Evolutionary conservation across 306 rosid genomes (phyloP).

Genomic region (Begonia fuchsioides): DNA sequence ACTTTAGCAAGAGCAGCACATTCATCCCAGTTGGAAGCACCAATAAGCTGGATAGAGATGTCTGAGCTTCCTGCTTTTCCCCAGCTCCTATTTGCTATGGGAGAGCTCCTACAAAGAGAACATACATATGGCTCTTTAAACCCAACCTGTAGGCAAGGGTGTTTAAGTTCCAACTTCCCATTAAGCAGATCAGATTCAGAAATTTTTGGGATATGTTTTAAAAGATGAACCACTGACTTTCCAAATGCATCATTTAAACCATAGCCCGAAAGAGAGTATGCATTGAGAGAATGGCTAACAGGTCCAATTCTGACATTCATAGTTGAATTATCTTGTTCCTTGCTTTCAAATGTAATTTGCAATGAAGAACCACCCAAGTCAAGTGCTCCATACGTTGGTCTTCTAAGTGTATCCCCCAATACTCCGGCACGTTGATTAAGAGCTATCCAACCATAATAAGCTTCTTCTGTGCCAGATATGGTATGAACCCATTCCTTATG

Average conservation of each 20-base stretch:
- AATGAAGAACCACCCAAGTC: constrained; percentile 92
- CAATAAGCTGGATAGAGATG: constrained; percentile 35
- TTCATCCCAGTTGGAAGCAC: constrained; percentile 78
- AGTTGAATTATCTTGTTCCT: constrained; percentile 41
- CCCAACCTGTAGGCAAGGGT: constrained; percentile 90
- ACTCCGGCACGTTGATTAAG: constrained; percentile 56
- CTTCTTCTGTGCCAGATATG: constrained; percentile 80
- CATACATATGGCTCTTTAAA: constrained; percentile 53
- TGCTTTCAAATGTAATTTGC: constrained; percentile 94
- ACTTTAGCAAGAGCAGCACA: constrained; percentile 59
- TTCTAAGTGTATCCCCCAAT: constrained; percentile 53
- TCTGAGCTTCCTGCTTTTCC: constrained; percentile 29
- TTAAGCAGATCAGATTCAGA: constrained; percentile 21
- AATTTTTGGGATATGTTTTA: constrained; percentile 26
- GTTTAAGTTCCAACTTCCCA: constrained; percentile 40
- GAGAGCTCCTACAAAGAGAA: constrained; percentile 47
- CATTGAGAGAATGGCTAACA: constrained; percentile 70
- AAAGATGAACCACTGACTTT: constrained; percentile 59
- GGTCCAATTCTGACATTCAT: constrained; percentile 71
- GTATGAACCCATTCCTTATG: constrained; percentile 57
- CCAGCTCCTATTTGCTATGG: constrained; percentile 14
- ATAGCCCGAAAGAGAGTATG: constrained; percentile 71
- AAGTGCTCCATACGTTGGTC: constrained; percentile 78
- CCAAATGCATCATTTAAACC: constrained; percentile 88
- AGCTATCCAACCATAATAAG: constrained; percentile 91